Evolutionary conservation across 1,284 basidiomycete genomes (phyloP), one percentile per base, ranked within the genome.

Genomic region (Trichosporon sp.): DNA sequence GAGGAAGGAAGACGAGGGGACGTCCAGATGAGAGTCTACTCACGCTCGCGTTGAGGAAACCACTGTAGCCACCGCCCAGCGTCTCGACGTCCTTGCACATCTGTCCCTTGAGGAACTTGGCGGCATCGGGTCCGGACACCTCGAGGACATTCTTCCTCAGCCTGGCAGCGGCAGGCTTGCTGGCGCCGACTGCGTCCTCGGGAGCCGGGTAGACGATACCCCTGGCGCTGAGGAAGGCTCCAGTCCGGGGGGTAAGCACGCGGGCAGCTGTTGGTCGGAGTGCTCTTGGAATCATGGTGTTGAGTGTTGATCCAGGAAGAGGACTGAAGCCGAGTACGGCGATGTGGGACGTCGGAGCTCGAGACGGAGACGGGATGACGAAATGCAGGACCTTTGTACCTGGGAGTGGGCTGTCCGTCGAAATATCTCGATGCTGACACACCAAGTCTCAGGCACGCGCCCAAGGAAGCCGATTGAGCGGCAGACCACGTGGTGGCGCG

Each of bases 81-180:
- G 85, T 82, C 38, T 81, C 84, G 85, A 88, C 66, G 91, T 88
- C 76, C 86, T 89, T 79, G 86, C 88, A 54, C 64, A 96, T 87
- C 63, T 97, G 85, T 19, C 96, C 96, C 80, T 98, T 93, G 71
- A 98, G 88, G 79, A 98, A 97, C 73, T 91, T 90, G 26, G 89
- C 84, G 2, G 92, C 90, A 74, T 98, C 93, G 11, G 90, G 89
- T 31, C 96, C 96, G 12, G 89, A 88, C 31, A 98, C 85, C 61
- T 91, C 89, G 26, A 97, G 84, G 14, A 98, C 78, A 14, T 88
- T 63, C 59, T 63, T 63, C 4, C 3, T 7, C 31, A 87, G 77
- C 91, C 88, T 73, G 90, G 83, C 3, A 88, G 85, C 31, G 94
- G 83, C 43, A 85, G 89, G 3, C 91, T 90, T 65, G 77, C 67